Base-by-base conservation (phyloP, 495 filamentous ascomycete species). In the Hypoxylon rickii region DNA sequence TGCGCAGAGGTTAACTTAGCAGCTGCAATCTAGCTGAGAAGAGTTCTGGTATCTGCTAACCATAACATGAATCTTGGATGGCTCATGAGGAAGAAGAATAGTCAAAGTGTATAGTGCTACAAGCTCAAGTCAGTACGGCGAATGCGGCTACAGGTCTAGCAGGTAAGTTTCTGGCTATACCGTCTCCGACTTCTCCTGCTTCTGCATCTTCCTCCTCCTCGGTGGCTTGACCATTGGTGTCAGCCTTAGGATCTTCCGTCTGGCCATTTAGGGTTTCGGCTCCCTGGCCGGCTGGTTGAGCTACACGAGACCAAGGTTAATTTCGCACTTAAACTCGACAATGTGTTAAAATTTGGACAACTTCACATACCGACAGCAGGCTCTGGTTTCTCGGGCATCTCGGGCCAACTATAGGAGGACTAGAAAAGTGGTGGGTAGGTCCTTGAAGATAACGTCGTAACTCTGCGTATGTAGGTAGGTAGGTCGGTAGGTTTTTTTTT, bases 71-170 rank as follows among this genome's bases (percentile, higher is more conserved):
- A 94, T 87, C 67, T 90, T 80, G 63, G 84, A 78, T 7, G 88
- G 85, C 53, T 86, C 83, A 71, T 92, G 86, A 59, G 94, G 94
- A 21, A 98, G 83, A 64, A 86, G 83, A 65, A 97, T 82, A 54
- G 82, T 87, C 65, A 97, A 82, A 76, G 86, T 83, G 76, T 90
- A 95, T 68, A 96, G 55, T 21, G 58, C 68, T 71, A 41, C 20
- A 46, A 12, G 36, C 13, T 7, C 15, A 19, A 46, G 39, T 67
- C 43, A 71, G 63, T 36, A 58, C 40, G 10, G 32, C 37, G 22
- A 4, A 3, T 37, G 5, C 47, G 17, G 32, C 13, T 15, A 31
- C 19, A n/a, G 32, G 10, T 26, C 24, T 22, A 13, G 5, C 24
- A 15, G 2, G 29, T 11, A 41, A 20, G n/a, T 43, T 47, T 15